These are phyloP conservation scores for Trichoderma citrinoviride DNA, from an alignment of 2,329 filamentous ascomycete genomes.

Conservation along the genomic window DNA sequence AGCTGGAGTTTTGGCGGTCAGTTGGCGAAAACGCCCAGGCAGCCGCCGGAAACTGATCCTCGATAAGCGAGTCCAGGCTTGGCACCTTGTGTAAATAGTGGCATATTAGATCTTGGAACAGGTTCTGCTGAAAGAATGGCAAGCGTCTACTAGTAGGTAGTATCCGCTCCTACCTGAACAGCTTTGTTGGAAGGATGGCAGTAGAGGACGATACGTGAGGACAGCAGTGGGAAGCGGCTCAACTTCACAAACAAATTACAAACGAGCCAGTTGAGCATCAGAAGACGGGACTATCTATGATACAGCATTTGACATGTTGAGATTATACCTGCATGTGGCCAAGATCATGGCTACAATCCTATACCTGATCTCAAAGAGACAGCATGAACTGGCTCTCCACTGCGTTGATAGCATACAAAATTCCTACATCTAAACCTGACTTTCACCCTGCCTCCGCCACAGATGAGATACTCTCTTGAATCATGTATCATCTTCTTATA, in stretches of 20 bases:
- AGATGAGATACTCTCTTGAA: too few species aligned
- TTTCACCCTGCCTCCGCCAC: too few species aligned
- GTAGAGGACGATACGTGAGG: not conserved
- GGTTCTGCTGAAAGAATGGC: too few species aligned
- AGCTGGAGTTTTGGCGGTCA: not conserved
- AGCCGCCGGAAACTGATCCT: too few species aligned
- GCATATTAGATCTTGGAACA: too few species aligned
- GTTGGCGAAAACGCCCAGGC: not conserved
- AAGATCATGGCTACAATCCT: not conserved
- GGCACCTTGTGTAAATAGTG: too few species aligned
- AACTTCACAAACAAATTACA: not conserved
- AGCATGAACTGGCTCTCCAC: not conserved
- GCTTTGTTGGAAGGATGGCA: not conserved
- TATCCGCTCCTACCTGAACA: too few species aligned
- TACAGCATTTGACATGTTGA: too few species aligned
- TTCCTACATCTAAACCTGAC: not conserved
- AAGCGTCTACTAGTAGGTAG: too few species aligned
- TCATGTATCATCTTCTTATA: not conserved
- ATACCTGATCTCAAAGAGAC: not conserved
- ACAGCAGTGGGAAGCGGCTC: not conserved
- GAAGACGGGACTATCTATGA: too few species aligned
- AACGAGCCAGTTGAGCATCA: too few species aligned
- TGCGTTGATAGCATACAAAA: not conserved
- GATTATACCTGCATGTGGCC: not conserved
- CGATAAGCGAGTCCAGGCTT: too few species aligned